Base-by-base conservation (phyloP, 2,329 filamentous ascomycete species). In the Diaporthe sp. region DNA sequence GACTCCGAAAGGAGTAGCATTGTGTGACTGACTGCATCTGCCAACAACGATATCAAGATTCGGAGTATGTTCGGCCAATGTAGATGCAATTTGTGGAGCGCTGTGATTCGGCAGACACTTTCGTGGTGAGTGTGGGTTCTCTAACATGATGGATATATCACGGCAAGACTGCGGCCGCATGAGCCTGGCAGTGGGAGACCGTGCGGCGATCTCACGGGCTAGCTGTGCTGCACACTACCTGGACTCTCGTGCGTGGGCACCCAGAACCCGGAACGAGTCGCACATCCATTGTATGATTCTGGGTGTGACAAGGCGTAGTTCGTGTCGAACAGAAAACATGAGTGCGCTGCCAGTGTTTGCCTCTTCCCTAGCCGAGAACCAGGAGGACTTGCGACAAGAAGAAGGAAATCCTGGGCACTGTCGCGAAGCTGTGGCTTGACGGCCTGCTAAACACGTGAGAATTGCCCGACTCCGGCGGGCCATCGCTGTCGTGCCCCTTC, bases 71-170 rank as follows among this genome's bases (percentile, higher is more conserved):
- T 62, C 62, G 74, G 71, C 74, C 62, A 57, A 57, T 53, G 44
- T 28, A 34, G 25, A 49, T 46, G 57, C 34, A 44, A 60, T 46
- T 57, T 72, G 65, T 71, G 65, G 67, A 51, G 67, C 39, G 44
- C 37, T 74, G 62, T 68, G 71, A 71, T 70, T 74, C 61, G 75
- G 55, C 49, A 42, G 34, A 44, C 15, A 25, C 51, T 55, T 10
- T 37, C 17, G 19, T 44, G 19, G 15, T 51, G 17, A 15, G 65
- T 53, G 61, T 58, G 37, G 61, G 31, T 42, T 51, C 31, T 53
- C 25, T 39, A 65, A 65, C 53, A 53, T 74, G 74, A 28, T 31
- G 53, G 12, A 76, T 55, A 76, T 39, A 74, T 74, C 74, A 42
- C 31, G 62, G 73, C 42, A 42, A 70, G 37, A 68, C 53, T n/a